A percentile compares a stretch with the other conserved stretches of the same genome.
Conservation (phyloP, 495 filamentous ascomycete species). For the Neurospora sp. region DNA sequence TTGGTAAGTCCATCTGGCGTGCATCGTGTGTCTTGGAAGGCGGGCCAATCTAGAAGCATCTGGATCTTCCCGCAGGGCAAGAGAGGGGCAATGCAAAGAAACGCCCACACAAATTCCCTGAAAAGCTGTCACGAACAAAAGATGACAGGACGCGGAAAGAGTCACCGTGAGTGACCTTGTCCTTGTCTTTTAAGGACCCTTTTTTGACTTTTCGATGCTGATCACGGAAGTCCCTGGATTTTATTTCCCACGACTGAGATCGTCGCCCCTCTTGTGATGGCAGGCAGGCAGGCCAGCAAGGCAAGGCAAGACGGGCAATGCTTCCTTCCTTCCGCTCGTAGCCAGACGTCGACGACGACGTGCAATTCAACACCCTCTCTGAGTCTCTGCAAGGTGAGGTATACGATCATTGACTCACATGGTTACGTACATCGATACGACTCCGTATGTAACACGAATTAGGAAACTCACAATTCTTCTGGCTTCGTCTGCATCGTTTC, state of each 20-base stretch:
- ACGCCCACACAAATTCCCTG: neutral
- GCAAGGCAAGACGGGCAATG: too few species aligned
- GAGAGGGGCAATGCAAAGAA: neutral
- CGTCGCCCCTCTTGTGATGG: neutral
- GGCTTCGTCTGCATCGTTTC: neutral
- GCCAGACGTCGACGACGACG: neutral
- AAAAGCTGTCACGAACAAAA: neutral
- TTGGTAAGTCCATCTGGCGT: neutral
- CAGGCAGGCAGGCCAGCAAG: neutral
- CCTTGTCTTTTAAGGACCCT: neutral
- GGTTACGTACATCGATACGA: neutral
- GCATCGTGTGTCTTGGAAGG: neutral
- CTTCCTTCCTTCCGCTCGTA: neutral
- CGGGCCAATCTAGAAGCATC: neutral
- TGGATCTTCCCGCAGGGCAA: neutral
- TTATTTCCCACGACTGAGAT: neutral
- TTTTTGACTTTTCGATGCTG: neutral
- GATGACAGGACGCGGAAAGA: neutral
- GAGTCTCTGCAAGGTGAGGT: neutral
- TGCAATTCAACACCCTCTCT: neutral
- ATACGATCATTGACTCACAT: neutral
- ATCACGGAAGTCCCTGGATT: neutral
- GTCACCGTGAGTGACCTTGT: neutral
- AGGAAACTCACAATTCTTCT: neutral
- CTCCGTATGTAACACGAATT: neutral